Evolutionary conservation across 2,329 filamentous ascomycete genomes (phyloP).

Genomic region (Talaromyces rugulosus): DNA sequence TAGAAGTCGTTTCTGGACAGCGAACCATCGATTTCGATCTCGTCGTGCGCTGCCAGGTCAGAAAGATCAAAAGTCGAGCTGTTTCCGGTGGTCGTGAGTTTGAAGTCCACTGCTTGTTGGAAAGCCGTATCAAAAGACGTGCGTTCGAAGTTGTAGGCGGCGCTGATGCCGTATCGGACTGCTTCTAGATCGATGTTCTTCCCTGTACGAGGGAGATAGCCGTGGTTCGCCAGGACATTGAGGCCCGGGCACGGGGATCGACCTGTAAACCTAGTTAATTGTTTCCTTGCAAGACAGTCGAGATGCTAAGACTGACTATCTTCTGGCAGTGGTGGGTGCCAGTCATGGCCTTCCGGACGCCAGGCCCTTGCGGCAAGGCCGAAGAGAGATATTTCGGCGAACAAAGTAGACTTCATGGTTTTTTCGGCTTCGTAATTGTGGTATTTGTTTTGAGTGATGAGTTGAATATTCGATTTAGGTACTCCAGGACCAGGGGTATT

Average conservation of each 20-base stretch:
- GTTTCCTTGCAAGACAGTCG: neutral
- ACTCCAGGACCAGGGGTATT: neutral
- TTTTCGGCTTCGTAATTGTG: neutral
- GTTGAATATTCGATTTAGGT: neutral
- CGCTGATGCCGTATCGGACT: neutral
- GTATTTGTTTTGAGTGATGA: neutral
- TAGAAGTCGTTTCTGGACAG: slow-evolving; percentile 30
- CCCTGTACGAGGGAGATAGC: slow-evolving; percentile 25
- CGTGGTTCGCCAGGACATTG: slow-evolving; percentile 31
- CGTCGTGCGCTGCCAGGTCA: slow-evolving; percentile 24
- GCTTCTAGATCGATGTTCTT: slow-evolving; percentile 15
- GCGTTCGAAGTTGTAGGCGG: slow-evolving; percentile 6
- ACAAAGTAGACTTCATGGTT: slow-evolving; percentile 4
- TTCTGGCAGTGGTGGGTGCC: slow-evolving; percentile 6
- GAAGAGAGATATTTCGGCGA: neutral
- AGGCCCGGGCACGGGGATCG: slow-evolving; percentile 27
- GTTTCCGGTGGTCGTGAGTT: slow-evolving; percentile 6
- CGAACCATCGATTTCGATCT: slow-evolving; percentile 35
- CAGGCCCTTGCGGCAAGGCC: neutral
- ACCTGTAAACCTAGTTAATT: neutral
- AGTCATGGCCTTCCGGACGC: slow-evolving; percentile 5
- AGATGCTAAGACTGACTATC: slow-evolving; percentile 2
- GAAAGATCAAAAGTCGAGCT: slow-evolving; percentile 20
- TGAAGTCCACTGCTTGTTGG: slow-evolving; percentile 1
- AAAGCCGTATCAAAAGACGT: slow-evolving; percentile 6